A percentile compares a stretch with the other conserved stretches of the same genome.
Conservation (phyloP, 1,284 basidiomycete genomes). For the Ganoderma meredithae region DNA sequence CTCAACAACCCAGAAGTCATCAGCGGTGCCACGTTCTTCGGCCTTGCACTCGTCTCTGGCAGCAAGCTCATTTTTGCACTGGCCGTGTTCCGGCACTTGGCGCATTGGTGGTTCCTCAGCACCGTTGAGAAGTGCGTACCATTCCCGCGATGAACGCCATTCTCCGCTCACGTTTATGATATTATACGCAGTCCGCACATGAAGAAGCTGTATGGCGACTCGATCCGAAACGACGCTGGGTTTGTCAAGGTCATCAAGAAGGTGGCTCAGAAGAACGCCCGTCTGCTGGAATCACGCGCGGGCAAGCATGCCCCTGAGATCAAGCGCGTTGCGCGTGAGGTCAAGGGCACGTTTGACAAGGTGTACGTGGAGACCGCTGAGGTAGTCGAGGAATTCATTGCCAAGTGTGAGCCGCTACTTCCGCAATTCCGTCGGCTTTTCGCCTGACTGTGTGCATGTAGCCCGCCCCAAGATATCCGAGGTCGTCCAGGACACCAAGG, state of each 20-base stretch:
- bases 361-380: constrained; percentile 93
- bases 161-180: not conserved
- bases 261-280: constrained; percentile 84
- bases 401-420: constrained; percentile 71
- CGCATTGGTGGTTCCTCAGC: constrained; percentile 92
- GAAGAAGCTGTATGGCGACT: constrained; percentile 93
- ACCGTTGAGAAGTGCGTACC: constrained; percentile 83
- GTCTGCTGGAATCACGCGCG: constrained; percentile 71
- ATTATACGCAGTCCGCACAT: constrained; percentile 84
- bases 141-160: constrained; percentile 1
- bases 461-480: constrained; percentile 74
- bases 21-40: constrained; percentile 96
- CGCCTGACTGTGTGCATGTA: constrained; percentile 31
- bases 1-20: constrained; percentile 97
- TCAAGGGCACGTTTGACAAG: constrained; percentile 93
- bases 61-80: constrained; percentile 86
- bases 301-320: constrained; percentile 79
- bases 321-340: constrained; percentile 84
- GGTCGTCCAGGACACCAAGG: constrained; percentile 91
- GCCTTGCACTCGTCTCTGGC: constrained; percentile 89
- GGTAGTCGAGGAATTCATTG: constrained; percentile 91
- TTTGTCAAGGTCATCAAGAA: constrained; percentile 96
- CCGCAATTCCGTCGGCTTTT: not conserved
- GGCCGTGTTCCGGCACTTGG: constrained; percentile 86
- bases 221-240: constrained; percentile 93